phyloP scores from a whole-genome alignment of 495 filamentous ascomycete genomes.

The Ascodesmis nigricans region DNA sequence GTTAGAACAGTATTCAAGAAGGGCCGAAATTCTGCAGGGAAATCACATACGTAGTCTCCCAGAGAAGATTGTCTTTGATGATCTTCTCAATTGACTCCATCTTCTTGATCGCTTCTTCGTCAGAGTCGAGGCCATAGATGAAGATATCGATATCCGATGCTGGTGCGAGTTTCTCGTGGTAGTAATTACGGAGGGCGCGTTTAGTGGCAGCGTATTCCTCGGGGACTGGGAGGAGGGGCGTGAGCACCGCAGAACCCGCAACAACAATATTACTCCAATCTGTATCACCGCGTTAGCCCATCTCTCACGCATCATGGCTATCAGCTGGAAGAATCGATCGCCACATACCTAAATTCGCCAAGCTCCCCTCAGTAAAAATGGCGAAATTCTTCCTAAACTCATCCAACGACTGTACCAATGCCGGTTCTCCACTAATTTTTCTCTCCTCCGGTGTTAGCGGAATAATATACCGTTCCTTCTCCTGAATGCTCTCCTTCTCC shows the following conservation, averaged over 20 bases:
- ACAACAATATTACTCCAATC: constrained; percentile 22
- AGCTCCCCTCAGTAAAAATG: constrained; percentile 47
- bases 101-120: constrained; percentile 49
- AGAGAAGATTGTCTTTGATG: constrained; percentile 48
- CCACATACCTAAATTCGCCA: constrained; percentile 22
- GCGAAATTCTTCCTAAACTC: constrained; percentile 58
- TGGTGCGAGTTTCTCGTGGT: constrained; percentile 54
- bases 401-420: constrained; percentile 37
- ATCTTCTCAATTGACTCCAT: constrained; percentile 53
- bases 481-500: constrained; percentile 32
- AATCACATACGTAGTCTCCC: constrained; percentile 35
- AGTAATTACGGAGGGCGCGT: constrained; percentile 45
- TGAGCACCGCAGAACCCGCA: constrained; percentile 55
- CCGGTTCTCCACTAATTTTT: constrained; percentile 36
- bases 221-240: constrained; percentile 49
- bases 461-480: constrained; percentile 49
- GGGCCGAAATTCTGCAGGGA: too few relatives aligned
- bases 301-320: too few relatives aligned
- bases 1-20: neutral
- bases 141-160: constrained; percentile 75
- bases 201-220: constrained; percentile 39
- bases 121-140: constrained; percentile 51
- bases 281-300: neutral
- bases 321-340: neutral
- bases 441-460: constrained; percentile 36